phyloP scores from a whole-genome alignment of 2,329 filamentous ascomycete species.

The Stemphylium vesicarium region DNA sequence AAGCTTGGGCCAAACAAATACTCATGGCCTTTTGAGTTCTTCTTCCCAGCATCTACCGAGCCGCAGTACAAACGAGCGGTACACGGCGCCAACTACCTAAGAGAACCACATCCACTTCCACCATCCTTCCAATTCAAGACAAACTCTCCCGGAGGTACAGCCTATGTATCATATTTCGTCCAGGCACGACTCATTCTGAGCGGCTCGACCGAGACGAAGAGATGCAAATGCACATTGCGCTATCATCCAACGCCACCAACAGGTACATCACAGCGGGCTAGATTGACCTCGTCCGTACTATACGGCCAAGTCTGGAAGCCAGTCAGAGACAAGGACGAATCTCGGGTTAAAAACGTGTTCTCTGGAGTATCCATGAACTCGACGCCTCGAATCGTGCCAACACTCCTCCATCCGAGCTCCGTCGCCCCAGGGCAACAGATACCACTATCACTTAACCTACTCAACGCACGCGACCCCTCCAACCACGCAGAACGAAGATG shows the following conservation, averaged over 20 bases:
- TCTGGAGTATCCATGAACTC: slow-evolving; percentile 22
- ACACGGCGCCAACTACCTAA: slow-evolving; percentile 37
- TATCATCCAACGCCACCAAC: slow-evolving; percentile 33
- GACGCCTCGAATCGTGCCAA: slow-evolving; percentile 39
- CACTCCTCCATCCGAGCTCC: slow-evolving; percentile 34
- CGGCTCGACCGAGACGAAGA: slow-evolving; percentile 20
- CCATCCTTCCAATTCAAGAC: slow-evolving; percentile 41
- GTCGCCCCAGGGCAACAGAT: slow-evolving; percentile 44
- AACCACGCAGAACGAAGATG: slow-evolving; percentile 31
- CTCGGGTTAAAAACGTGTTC: slow-evolving; percentile 31
- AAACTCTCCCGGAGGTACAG: slow-evolving; percentile 34
- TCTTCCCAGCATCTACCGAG: slow-evolving; percentile 41
- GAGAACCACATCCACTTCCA: slow-evolving; percentile 42
- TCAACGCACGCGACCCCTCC: slow-evolving; percentile 26
- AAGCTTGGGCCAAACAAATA: slow-evolving; percentile 36
- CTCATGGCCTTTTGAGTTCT: slow-evolving; percentile 45
- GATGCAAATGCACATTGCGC: slow-evolving; percentile 31
- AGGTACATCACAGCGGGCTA: slow-evolving; percentile 22
- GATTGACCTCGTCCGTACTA: slow-evolving; percentile 30
- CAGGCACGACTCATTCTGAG: slow-evolving; percentile 32
- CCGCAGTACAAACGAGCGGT: slow-evolving; percentile 34
- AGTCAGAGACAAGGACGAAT: slow-evolving; percentile 17
- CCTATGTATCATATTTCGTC: slow-evolving; percentile 40
- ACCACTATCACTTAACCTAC: slow-evolving; percentile 34
- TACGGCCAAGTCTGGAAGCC: slow-evolving; percentile 41